Conservation (phyloP, 805 yeast genomes). For the Priceomyces castillae region DNA sequence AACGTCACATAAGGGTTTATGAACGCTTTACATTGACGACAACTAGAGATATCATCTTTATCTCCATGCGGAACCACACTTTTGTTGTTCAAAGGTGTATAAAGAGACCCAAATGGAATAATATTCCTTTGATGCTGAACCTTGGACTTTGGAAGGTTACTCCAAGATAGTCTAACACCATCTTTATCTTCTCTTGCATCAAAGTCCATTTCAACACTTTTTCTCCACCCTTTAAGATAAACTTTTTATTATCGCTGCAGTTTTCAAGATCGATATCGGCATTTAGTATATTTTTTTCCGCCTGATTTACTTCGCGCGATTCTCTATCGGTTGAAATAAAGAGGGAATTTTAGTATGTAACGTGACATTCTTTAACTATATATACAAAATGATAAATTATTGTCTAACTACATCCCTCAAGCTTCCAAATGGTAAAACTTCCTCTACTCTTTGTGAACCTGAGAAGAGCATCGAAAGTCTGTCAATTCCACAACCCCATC, state of each 20-base stretch:
- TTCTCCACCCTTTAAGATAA: no score
- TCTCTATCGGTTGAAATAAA: no score
- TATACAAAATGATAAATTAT: constrained; percentile 19
- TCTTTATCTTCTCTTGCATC: constrained; percentile 65
- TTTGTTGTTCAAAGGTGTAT: constrained; percentile 56
- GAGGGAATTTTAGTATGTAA: no score
- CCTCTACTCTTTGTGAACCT: constrained; percentile 63
- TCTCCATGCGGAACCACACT: constrained; percentile 34
- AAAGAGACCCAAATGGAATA: constrained; percentile 55
- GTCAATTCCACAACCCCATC: constrained; percentile 96
- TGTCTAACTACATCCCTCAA: constrained; percentile 68
- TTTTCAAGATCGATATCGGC: constrained; percentile 3
- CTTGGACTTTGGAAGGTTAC: constrained; percentile 54
- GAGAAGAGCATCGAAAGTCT: constrained; percentile 78
- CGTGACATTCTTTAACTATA: background rate
- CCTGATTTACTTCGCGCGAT: background rate
- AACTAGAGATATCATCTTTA: constrained; percentile 39
- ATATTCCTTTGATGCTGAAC: constrained; percentile 50
- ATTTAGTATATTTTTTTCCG: background rate
- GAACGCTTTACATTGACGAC: constrained; percentile 55
- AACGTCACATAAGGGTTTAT: constrained; percentile 50
- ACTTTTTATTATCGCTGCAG: background rate
- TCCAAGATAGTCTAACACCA: constrained; percentile 78
- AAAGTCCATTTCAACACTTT: constrained; percentile 34
- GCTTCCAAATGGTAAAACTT: constrained; percentile 73